These are phyloP conservation scores for Penicillium odoratum DNA, from an alignment of 495 filamentous ascomycete species.

Conservation along the genomic window DNA sequence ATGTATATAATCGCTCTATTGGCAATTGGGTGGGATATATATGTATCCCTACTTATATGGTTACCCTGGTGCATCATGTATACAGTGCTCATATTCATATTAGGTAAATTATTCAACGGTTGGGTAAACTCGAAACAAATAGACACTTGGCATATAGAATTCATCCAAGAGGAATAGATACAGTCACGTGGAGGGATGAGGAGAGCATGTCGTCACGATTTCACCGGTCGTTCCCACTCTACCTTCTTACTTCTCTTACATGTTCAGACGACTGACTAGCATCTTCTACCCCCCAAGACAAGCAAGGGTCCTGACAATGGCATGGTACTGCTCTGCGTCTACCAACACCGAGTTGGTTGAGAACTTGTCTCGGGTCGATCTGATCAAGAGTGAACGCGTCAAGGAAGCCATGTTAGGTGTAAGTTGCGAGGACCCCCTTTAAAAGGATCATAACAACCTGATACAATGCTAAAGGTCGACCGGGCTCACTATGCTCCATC, in stretches of 20 bases:
- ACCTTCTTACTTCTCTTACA: not conserved
- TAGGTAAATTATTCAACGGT: too few relatives aligned
- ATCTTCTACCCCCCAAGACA: slow-evolving; percentile 2
- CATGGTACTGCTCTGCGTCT: slow-evolving; percentile 81
- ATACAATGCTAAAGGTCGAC: slow-evolving; percentile 64
- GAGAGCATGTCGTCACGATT: slow-evolving; percentile 25
- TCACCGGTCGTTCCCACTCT: not conserved
- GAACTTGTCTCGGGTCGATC: slow-evolving; percentile 68
- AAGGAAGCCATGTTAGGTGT: slow-evolving; percentile 78
- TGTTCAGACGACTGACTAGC: slow-evolving; percentile 6
- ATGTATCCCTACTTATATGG: too few relatives aligned
- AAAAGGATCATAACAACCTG: not conserved
- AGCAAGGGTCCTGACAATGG: slow-evolving; percentile 60
- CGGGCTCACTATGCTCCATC: slow-evolving; percentile 76
- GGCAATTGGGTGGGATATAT: too few relatives aligned
- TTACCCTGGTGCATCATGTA: too few relatives aligned
- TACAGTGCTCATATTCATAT: too few relatives aligned
- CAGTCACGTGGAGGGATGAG: slow-evolving; percentile 17
- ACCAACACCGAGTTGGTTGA: slow-evolving; percentile 76
- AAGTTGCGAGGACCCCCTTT: slow-evolving; percentile 15
- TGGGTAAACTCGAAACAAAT: too few relatives aligned
- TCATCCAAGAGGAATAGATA: not conserved
- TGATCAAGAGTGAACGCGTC: slow-evolving; percentile 72
- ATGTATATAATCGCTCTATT: too few relatives aligned
- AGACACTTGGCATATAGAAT: too few relatives aligned